phyloP scores from a whole-genome alignment of 495 filamentous ascomycete genomes.

The Evansstolkia leycettana region DNA sequence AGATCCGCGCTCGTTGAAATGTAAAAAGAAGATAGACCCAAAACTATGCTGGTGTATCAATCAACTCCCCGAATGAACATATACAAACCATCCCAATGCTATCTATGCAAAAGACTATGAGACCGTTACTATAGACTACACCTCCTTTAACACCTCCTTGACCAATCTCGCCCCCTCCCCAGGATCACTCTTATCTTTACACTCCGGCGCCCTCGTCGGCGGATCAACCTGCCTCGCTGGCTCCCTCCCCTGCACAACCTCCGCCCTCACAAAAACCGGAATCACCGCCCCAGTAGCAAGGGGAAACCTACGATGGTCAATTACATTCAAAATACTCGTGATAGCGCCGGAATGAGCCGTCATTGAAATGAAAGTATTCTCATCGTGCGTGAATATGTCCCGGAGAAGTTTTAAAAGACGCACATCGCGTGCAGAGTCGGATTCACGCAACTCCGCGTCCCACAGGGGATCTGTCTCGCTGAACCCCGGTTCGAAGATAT shows the following conservation, averaged over 20 bases:
- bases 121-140: too few species aligned
- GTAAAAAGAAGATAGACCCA: too few species aligned
- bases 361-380: slow-evolving; percentile 50
- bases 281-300: slow-evolving; percentile 60
- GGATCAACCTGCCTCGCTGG: slow-evolving; percentile 24
- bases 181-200: slow-evolving; percentile 5
- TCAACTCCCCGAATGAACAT: too few species aligned
- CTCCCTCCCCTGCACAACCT: slow-evolving; percentile 17
- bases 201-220: slow-evolving; percentile 11
- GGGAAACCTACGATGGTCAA: slow-evolving; percentile 54
- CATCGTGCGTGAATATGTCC: slow-evolving; percentile 50
- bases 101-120: too few species aligned
- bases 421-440: slow-evolving; percentile 38
- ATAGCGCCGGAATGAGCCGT: slow-evolving; percentile 68
- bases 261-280: slow-evolving; percentile 52
- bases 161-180: too few species aligned
- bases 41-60: too few species aligned
- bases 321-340: slow-evolving; percentile 41
- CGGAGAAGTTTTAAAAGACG: slow-evolving; percentile 45
- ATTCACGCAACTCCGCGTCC: slow-evolving; percentile 41
- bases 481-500: slow-evolving; percentile 52
- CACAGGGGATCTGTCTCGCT: slow-evolving; percentile 49
- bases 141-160: too few species aligned
- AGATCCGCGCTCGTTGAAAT: too few species aligned
- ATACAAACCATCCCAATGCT: too few species aligned